Evolutionary conservation across 345 rosid species (phyloP).

Genomic region (Ceriops decandra): DNA sequence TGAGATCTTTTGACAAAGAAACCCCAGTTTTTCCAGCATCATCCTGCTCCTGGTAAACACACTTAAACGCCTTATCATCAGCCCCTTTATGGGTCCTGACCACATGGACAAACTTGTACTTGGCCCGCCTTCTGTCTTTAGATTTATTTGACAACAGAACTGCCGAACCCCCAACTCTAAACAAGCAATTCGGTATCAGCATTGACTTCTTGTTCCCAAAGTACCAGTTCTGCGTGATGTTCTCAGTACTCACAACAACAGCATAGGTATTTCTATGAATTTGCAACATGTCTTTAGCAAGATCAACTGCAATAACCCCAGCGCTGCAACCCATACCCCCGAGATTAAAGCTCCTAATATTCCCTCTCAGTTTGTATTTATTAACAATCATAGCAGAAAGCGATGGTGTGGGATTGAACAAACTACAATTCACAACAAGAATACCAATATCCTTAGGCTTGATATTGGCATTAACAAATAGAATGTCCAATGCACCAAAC

Average conservation of each 20-base stretch:
- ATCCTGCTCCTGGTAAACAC: constrained; percentile 13
- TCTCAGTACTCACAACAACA: constrained; percentile 7
- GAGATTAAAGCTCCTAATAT: constrained; percentile 33
- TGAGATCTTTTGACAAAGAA: constrained; percentile 13
- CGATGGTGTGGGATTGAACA: constrained; percentile 41
- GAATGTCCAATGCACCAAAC: constrained; percentile 32
- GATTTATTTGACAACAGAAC: constrained; percentile 13
- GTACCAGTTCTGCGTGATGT: constrained; percentile 10
- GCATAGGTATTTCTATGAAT: constrained; percentile 10
- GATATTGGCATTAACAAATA: constrained; percentile 32
- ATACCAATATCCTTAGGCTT: constrained; percentile 41
- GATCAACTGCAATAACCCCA: constrained; percentile 11
- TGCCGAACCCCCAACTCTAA: constrained; percentile 11
- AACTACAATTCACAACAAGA: constrained; percentile 35
- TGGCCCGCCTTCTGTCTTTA: constrained; percentile 6
- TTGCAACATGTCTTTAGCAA: constrained; percentile 9
- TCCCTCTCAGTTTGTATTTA: constrained; percentile 36
- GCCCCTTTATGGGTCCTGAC: constrained; percentile 16
- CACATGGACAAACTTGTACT: constrained; percentile 10
- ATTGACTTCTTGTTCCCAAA: constrained; percentile 5
- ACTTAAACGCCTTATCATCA: constrained; percentile 6
- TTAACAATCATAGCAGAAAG: constrained; percentile 39
- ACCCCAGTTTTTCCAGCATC: constrained; percentile 6
- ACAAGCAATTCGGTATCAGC: constrained; percentile 12
- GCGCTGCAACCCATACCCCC: constrained; percentile 42